phyloP scores from a whole-genome alignment of 495 filamentous ascomycete species.

The Neurospora sublineolata region DNA sequence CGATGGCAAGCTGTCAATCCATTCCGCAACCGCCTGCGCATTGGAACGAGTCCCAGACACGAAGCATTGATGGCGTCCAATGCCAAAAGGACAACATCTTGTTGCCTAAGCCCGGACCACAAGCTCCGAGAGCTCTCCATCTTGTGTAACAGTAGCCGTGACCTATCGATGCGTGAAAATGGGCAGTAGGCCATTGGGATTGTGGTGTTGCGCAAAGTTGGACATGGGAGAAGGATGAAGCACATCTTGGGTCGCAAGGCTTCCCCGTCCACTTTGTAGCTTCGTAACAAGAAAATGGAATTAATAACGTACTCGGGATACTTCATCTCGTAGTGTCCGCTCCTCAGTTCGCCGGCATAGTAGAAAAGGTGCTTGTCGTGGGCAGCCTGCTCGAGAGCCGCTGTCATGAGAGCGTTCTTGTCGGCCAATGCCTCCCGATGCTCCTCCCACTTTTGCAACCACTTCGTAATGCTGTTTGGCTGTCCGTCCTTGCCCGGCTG shows the following conservation, averaged over 20 bases:
- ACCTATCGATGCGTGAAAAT: neutral
- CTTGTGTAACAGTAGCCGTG: neutral
- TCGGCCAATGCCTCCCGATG: neutral
- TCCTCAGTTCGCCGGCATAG: constrained; percentile 14
- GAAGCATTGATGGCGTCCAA: neutral
- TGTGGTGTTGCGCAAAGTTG: neutral
- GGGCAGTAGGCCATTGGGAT: neutral
- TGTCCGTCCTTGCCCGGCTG: constrained; percentile 34
- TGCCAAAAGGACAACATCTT: neutral
- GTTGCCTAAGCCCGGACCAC: neutral
- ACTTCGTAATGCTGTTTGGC: constrained; percentile 20
- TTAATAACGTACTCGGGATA: constrained; percentile 35
- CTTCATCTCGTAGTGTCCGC: constrained; percentile 28
- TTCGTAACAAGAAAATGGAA: neutral
- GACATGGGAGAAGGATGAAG: neutral
- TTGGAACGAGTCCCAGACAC: neutral
- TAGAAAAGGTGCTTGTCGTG: constrained; percentile 35
- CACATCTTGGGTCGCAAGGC: neutral
- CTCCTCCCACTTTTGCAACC: constrained; percentile 26
- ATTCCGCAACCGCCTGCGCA: neutral
- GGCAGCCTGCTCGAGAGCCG: constrained; percentile 34
- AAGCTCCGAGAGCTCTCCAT: neutral
- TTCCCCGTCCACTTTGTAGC: neutral
- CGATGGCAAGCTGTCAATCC: neutral
- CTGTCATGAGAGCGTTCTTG: constrained; percentile 29